A percentile compares a stretch with the other conserved stretches of the same genome.
These are phyloP conservation scores for Manihot esculenta DNA, from an alignment of 441 rosid species.

Conservation along the genomic window DNA sequence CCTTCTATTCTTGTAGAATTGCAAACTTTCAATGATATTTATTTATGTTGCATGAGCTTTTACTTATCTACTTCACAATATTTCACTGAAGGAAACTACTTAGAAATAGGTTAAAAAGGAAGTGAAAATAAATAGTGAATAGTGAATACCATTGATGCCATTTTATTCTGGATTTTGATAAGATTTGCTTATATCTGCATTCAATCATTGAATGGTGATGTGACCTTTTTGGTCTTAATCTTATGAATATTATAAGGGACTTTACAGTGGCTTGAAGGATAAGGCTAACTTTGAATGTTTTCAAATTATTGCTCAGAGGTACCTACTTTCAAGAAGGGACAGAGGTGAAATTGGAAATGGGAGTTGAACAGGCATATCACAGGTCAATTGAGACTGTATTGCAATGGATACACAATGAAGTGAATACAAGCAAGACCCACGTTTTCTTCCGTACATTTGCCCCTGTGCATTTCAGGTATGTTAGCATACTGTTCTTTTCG, in stretches of 20 bases:
- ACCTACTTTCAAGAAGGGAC: slow-evolving; percentile 80
- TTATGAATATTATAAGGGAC: background rate
- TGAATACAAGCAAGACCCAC: slow-evolving; percentile 61
- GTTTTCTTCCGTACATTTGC: slow-evolving; percentile 91
- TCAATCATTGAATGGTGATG: background rate
- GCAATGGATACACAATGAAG: slow-evolving; percentile 64
- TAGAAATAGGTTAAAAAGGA: background rate
- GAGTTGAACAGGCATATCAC: slow-evolving; percentile 58
- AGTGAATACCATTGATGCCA: background rate
- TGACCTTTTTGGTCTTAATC: background rate
- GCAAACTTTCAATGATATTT: background rate
- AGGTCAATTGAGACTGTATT: slow-evolving; percentile 65
- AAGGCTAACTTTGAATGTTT: background rate
- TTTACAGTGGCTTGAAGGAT: slow-evolving; percentile 1
- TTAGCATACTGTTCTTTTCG: background rate
- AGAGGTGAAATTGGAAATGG: slow-evolving; percentile 58
- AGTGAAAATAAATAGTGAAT: slow-evolving; percentile 4
- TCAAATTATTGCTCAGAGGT: slow-evolving; percentile 46
- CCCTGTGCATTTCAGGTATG: slow-evolving; percentile 96
- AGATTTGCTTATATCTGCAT: slow-evolving; percentile 9
- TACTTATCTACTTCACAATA: background rate
- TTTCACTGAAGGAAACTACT: background rate
- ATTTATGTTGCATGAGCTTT: background rate
- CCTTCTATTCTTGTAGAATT: slow-evolving; percentile 4
- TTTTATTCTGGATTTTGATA: slow-evolving; percentile 7